Percentiles rank a stretch among this genome's conserved stretches.
Conservation (phyloP, 306 rosid genomes). For the Abrus precatorius region DNA sequence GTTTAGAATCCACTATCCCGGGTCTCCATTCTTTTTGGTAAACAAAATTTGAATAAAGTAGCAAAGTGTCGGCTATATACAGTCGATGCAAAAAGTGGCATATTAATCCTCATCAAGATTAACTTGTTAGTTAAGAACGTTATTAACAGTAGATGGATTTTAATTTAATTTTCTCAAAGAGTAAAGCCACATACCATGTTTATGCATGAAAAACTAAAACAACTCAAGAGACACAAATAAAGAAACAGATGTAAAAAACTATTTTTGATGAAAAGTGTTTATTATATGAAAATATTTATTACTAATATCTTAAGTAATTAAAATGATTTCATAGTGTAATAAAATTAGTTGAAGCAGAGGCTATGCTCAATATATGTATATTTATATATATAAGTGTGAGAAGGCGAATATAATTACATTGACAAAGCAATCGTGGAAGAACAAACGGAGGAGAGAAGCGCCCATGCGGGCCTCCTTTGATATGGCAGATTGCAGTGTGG, state of each 20-base stretch:
- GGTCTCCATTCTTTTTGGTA: too few relatives aligned
- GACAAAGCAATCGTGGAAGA: conserved; percentile 93
- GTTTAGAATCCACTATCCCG: too few relatives aligned
- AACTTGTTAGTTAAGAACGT: background rate
- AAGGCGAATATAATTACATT: conserved; percentile 60
- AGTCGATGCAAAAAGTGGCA: background rate
- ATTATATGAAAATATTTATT: background rate
- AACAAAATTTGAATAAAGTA: background rate
- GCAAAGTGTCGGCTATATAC: background rate
- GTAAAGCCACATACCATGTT: background rate
- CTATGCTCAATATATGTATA: background rate
- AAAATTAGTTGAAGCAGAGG: background rate
- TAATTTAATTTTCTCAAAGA: background rate
- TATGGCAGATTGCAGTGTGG: conserved; percentile 69
- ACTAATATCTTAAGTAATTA: background rate
- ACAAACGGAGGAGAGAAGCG: conserved; percentile 89
- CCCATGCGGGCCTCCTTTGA: conserved; percentile 83
- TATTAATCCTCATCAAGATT: background rate
- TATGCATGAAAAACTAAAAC: background rate
- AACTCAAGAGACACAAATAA: background rate
- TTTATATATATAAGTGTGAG: background rate
- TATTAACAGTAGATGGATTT: background rate
- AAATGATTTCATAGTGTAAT: background rate
- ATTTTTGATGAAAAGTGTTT: background rate
- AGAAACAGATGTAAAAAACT: background rate